A percentile compares a stretch with the other conserved stretches of the same genome.
These are phyloP conservation scores for Monilinia laxa DNA, from an alignment of 2,329 filamentous ascomycete genomes.

Conservation along the genomic window DNA sequence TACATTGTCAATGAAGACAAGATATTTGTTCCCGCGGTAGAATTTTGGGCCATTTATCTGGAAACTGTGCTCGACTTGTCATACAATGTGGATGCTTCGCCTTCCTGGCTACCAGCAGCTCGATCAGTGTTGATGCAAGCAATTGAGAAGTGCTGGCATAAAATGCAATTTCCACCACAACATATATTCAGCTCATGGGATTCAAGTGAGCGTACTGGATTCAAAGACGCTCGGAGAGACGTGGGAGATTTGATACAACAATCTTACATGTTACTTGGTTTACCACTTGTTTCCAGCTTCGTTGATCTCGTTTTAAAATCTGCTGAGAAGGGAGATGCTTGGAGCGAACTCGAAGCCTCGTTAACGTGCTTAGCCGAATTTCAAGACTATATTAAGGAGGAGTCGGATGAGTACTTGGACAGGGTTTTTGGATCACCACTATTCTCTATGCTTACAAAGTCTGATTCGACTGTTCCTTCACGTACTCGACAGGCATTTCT, in stretches of 20 bases:
- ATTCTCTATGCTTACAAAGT: conserved; percentile 54
- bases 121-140: conserved; percentile 61
- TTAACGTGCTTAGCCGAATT: conserved; percentile 65
- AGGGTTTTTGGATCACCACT: conserved; percentile 62
- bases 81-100: conserved; percentile 50
- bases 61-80: conserved; percentile 64
- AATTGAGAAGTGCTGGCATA: conserved; percentile 65
- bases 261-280: conserved; percentile 61
- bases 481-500: conserved; percentile 68
- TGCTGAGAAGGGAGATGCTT: conserved; percentile 46
- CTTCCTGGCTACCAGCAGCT: conserved; percentile 58
- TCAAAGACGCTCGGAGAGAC: conserved; percentile 73
- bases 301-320: conserved; percentile 54
- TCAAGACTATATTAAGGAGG: conserved; percentile 60
- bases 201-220: conserved; percentile 63
- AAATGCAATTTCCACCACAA: conserved; percentile 60
- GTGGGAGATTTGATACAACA: conserved; percentile 76
- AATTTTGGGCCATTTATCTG: conserved; percentile 79
- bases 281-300: conserved; percentile 57
- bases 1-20: conserved; percentile 70
- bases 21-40: conserved; percentile 68
- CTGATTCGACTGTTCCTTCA: conserved; percentile 55
- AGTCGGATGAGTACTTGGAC: conserved; percentile 57
- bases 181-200: conserved; percentile 65
- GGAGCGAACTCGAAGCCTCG: conserved; percentile 61